These are phyloP conservation scores for Pelargonium nanum DNA, from an alignment of 345 rosid genomes.

Conservation along the genomic window DNA sequence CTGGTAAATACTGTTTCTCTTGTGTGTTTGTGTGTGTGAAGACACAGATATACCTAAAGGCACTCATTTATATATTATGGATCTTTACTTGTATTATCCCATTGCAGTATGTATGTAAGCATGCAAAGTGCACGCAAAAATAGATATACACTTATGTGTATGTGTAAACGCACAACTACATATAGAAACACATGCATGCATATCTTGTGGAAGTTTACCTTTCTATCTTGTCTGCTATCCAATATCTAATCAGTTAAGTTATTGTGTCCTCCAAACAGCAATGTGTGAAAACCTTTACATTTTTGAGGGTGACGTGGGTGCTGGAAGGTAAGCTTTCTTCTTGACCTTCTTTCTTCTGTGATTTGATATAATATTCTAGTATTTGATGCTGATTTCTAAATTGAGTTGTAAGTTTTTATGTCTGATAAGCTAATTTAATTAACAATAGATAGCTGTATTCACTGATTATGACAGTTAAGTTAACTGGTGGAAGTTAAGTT, in stretches of 20 bases:
- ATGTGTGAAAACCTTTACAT: constrained; percentile 61
- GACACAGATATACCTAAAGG: no score
- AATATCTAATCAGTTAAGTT: not conserved
- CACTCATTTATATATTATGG: no score
- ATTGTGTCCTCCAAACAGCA: constrained; percentile 33
- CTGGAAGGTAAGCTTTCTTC: constrained; percentile 56
- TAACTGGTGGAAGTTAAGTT: not conserved
- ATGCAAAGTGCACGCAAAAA: not conserved
- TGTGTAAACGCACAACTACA: not conserved
- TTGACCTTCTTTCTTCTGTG: not conserved
- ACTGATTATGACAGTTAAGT: not conserved
- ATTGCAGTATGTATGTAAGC: no score
- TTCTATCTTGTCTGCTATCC: constrained; percentile 7
- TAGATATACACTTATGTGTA: not conserved
- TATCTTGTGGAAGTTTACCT: constrained; percentile 7
- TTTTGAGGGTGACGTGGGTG: constrained; percentile 72
- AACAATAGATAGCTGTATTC: not conserved
- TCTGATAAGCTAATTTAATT: not conserved
- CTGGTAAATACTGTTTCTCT: constrained; percentile 37
- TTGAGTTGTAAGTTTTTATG: not conserved
- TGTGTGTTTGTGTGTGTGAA: not conserved
- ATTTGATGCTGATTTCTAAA: not conserved
- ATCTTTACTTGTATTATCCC: no score
- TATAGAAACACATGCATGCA: not conserved
- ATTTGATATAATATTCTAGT: not conserved